Base-by-base conservation (phyloP, 306 rosid species). In the Medicago truncatula region DNA sequence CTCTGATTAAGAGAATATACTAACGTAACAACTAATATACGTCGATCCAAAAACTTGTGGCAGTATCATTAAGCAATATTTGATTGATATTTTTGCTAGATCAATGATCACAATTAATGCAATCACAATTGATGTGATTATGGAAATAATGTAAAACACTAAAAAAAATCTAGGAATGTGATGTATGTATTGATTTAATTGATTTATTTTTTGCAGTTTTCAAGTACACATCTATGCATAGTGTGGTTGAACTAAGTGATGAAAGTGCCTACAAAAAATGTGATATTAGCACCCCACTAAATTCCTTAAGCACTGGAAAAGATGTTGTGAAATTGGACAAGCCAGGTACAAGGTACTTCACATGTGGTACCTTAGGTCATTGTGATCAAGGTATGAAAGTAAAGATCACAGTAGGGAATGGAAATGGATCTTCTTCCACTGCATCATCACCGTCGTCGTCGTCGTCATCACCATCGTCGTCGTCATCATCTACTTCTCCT, bases 361-460 rank as follows among this genome's bases (percentile, higher is more conserved):
- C 82, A 8, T 76, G 81, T 75, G 88, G 98, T 17, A 95, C 98
- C 4, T 71, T 72, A 0, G 96, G 98, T 0, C 98, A 95, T 14
- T 92, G 97, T 49, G 70, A 56, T 40, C 93, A 86, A 63, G 98
- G 98, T 78, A 92, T 92, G 98, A 95, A 92, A 85, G 46, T 95
- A 6, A 90, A 90, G 85, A 86, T 95, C 49, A 78, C 68, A 14
- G 65, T 67, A 13, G 82, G 17, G 8, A 50, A 83, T 13, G 96
- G 85, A 46, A 85, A 46, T 62, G 76, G 91, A 58, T 76, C 89
- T 47, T 71, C 90, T 28, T 77, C 96, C 31, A 65, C 92, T 0
- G 58, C 86, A 12, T 60, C 87, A 0, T 57, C 96, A n/a, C 70
- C 70, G 2, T 77, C 81, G 0, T 20, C 74, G 0, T 54, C 68